Conservation (phyloP, 805 yeast species). For the Wickerhamiella spandovensis region DNA sequence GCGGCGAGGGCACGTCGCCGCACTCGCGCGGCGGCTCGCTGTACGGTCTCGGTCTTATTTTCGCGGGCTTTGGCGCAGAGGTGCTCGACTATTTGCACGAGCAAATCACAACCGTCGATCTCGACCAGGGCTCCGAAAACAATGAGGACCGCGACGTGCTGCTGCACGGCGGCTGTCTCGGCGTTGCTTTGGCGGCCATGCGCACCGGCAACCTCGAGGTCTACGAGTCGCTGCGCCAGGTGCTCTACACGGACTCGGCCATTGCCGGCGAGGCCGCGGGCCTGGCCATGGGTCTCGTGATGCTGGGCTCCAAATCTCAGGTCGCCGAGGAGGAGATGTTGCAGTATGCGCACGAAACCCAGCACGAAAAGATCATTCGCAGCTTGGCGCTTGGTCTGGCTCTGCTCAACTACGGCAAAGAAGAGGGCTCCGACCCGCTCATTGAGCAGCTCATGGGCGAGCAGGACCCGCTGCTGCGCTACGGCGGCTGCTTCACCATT, state of each 20-base stretch:
- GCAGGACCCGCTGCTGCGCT: constrained; percentile 75
- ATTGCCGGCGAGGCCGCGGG: constrained; percentile 95
- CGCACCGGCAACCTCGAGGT: constrained; percentile 62
- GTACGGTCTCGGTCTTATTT: constrained; percentile 83
- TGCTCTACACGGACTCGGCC: constrained; percentile 81
- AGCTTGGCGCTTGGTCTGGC: constrained; percentile 89
- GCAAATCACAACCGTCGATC: constrained; percentile 37
- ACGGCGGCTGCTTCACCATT: constrained; percentile 89
- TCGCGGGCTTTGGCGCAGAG: constrained; percentile 92
- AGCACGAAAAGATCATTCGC: constrained; percentile 88
- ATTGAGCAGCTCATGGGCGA: constrained; percentile 56
- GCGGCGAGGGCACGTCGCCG: constrained; percentile 50
- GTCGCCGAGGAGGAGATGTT: constrained; percentile 66
- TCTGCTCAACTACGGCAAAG: constrained; percentile 71
- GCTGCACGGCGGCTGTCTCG: constrained; percentile 90
- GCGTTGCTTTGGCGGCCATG: constrained; percentile 95
- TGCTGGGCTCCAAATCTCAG: constrained; percentile 80
- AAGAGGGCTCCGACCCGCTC: constrained; percentile 58
- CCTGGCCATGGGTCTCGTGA: constrained; percentile 85
- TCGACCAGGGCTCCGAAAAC: constrained; percentile 25
- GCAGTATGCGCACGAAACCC: constrained; percentile 85
- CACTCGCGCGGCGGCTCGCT: constrained; percentile 94
- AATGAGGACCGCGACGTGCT: constrained; percentile 56
- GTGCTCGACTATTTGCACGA: constrained; percentile 58
- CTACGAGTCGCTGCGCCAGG: constrained; percentile 71